A percentile compares a stretch with the other conserved stretches of the same genome.
Evolutionary conservation across 345 rosid genomes (phyloP).

Genomic region (Hirschfeldia incana): DNA sequence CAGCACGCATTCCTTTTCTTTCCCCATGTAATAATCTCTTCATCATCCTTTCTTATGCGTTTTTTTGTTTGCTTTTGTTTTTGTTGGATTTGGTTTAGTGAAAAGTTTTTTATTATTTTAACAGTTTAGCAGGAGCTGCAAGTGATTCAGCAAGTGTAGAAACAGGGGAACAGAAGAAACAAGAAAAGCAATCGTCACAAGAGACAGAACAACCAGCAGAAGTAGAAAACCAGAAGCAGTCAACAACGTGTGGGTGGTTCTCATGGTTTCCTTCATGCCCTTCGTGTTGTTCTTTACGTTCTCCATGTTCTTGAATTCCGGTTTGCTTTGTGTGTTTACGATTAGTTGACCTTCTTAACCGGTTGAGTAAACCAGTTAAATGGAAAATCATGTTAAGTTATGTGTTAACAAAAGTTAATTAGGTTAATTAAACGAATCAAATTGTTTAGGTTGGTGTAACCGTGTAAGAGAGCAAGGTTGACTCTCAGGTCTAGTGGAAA

Average conservation of each 20-base stretch:
- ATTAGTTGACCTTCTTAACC: constrained; percentile 1
- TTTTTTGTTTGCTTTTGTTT: background rate
- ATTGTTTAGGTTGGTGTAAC: background rate
- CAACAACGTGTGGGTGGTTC: constrained; percentile 31
- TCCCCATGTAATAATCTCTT: constrained; percentile 49
- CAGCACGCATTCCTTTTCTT: constrained; percentile 51
- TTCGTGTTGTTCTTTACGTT: constrained; percentile 28
- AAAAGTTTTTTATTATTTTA: background rate
- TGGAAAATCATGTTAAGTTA: background rate
- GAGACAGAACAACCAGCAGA: constrained; percentile 18
- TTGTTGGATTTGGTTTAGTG: constrained; percentile 1
- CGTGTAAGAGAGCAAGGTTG: background rate
- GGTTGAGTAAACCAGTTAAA: background rate
- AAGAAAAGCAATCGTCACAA: constrained; percentile 7
- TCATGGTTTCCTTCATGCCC: constrained; percentile 40
- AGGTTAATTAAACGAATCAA: background rate
- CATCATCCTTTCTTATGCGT: background rate
- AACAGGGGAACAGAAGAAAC: constrained; percentile 33
- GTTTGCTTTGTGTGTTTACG: background rate
- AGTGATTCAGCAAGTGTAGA: constrained; percentile 21
- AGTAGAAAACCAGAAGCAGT: constrained; percentile 17
- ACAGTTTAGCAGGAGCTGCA: constrained; percentile 47
- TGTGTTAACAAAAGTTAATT: background rate
- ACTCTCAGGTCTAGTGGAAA: background rate
- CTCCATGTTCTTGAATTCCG: constrained; percentile 12